phyloP scores from a whole-genome alignment of 768 basidiomycete species.

The Piloderma croceum region DNA sequence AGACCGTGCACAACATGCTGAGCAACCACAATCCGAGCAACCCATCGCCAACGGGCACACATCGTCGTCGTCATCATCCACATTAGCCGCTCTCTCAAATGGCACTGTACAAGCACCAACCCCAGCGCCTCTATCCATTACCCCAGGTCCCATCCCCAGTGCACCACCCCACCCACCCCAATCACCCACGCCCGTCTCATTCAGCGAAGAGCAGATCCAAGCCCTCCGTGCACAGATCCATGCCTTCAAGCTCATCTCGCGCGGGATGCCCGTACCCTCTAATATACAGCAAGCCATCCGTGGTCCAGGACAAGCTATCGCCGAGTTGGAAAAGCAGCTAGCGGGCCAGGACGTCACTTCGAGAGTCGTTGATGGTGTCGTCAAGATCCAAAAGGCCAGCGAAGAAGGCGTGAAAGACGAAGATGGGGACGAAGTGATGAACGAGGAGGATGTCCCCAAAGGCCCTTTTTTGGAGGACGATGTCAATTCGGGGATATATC shows the following conservation, averaged over 20 bases:
- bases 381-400: conserved; percentile 60
- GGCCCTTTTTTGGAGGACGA: conserved; percentile 78
- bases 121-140: conserved; percentile 36
- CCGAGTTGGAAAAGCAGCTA: conserved; percentile 61
- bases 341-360: conserved; percentile 54
- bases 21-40: conserved; percentile 14
- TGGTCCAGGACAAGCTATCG: conserved; percentile 52
- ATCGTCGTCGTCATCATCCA: no score
- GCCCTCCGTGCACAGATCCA: conserved; percentile 78
- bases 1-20: conserved; percentile 21
- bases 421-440: conserved; percentile 40
- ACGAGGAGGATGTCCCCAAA: conserved; percentile 60
- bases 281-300: conserved; percentile 65
- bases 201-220: conserved; percentile 68
- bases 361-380: conserved; percentile 67
- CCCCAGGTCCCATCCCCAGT: conserved; percentile 45
- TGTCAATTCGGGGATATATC: conserved; percentile 75
- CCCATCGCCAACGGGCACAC: conserved; percentile 47
- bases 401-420: conserved; percentile 47
- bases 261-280: conserved; percentile 64
- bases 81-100: conserved; percentile 39
- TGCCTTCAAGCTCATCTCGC: conserved; percentile 68
- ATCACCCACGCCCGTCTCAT: conserved; percentile 72
- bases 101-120: conserved; percentile 25
- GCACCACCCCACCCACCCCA: conserved; percentile 46